Evolutionary conservation across 2,329 filamentous ascomycete genomes (phyloP), one percentile per base, ranked within the genome.

Genomic region (Neonectria ditissima): DNA sequence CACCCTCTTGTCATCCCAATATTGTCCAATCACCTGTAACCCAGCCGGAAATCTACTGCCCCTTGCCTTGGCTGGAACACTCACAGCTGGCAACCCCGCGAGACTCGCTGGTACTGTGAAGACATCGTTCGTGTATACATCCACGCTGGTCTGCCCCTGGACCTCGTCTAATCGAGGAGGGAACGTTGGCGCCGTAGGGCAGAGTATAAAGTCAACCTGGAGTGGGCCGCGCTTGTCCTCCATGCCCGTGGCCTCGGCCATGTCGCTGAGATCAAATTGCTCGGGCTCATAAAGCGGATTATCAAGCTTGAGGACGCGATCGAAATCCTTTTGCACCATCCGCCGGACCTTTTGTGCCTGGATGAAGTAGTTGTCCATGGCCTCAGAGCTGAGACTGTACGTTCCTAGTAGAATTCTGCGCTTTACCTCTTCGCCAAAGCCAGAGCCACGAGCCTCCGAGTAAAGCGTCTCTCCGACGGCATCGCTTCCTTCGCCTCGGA

Each of bases 281-380:
- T 80, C 74, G 4, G 79, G 75, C 47, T 83, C 82, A 51, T 83
- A 81, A 4, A 98, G 83, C 3, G 91, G 91, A 74, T 97, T 94
- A 4, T 81, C 80, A 45, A 88, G 79, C 16, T 80, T 78, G 75
- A 99, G 97, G 0, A 92, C 89, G 2, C 85, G 80, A 78, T 98
- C 89, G 76, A 99, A 99, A 74, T 99, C 96, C 34, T 83, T 82
- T 75, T 96, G 91, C 2, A 99, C 92, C 18, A 97, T 82, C 58
- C 93, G 86, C 1, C 96, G 90, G 41, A 97, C 88, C 68, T 91
- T 91, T 80, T 99, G 96, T 48, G 96, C 96, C 76, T 97, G 92
- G 66, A 97, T 87, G 74, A 99, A 99, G 79, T 98, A 97, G 77
- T 98, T 99, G 77, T 97, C 92, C 74, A 97, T 96, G 10, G 94